These are phyloP conservation scores for Aspergillus phoenicis DNA, from an alignment of 2,329 filamentous ascomycete species.

Conservation along the genomic window DNA sequence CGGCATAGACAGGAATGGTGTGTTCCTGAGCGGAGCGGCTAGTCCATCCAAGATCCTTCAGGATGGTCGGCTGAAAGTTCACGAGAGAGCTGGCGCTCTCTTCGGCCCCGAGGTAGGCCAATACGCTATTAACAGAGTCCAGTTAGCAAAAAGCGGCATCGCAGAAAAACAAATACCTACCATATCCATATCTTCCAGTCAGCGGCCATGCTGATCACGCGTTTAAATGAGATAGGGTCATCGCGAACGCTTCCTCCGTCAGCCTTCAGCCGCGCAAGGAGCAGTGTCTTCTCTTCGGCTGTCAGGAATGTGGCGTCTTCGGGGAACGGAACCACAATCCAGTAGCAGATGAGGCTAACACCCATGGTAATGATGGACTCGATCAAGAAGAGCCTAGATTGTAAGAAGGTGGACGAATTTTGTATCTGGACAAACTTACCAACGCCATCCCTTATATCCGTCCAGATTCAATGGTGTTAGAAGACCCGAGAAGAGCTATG, in stretches of 20 bases:
- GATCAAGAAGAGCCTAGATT: constrained; percentile 19
- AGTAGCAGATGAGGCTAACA: constrained; percentile 17
- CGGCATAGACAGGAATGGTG: constrained; percentile 36
- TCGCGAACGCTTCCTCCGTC: constrained; percentile 11
- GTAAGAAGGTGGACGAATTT: not conserved
- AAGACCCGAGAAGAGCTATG: constrained; percentile 14
- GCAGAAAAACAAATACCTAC: constrained; percentile 20
- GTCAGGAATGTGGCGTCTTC: constrained; percentile 19
- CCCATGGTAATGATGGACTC: constrained; percentile 19
- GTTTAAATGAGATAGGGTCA: constrained; percentile 9
- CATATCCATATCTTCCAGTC: constrained; percentile 24
- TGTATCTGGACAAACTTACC: not conserved
- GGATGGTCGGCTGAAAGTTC: constrained; percentile 37
- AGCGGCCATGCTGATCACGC: constrained; percentile 6
- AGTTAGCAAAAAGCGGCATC: not conserved
- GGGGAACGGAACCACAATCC: constrained; percentile 20
- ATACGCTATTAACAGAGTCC: constrained; percentile 15
- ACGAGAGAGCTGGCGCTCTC: constrained; percentile 20
- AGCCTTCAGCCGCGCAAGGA: constrained; percentile 18
- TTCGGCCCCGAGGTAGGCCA: constrained; percentile 22
- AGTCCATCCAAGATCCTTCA: constrained; percentile 37
- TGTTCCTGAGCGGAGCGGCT: constrained; percentile 34
- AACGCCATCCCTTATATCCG: constrained; percentile 20
- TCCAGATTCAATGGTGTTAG: constrained; percentile 17
- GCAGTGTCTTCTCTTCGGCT: constrained; percentile 16